Evolutionary conservation across 2,329 filamentous ascomycete species (phyloP), one percentile per base, ranked within the genome.

Genomic region (Sphaerostilbella broomeana): DNA sequence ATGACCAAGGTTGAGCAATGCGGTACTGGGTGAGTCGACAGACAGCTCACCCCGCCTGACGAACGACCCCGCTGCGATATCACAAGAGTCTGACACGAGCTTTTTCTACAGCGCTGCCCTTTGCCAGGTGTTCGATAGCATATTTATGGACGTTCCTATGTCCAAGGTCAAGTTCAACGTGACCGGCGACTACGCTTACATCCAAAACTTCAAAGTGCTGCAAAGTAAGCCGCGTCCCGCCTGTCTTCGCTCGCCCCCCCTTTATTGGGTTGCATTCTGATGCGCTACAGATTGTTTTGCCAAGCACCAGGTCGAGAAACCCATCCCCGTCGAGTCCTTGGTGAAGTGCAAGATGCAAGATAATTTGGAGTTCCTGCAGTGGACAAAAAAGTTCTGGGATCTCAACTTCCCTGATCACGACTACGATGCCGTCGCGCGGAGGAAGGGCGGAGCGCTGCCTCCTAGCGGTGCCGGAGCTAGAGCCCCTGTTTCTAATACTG

Each of bases 261-360:
- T 24, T 35, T 31, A 17, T 18, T 9, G 26, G 18, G 18, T 4
- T 13, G 27, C 13, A 16, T 43, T 11, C 51, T 51, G 19, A 47
- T 38, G 29, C 28, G 41, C 40, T 30, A 4, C 55, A 88, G 90
- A 88, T 63, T 74, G 77, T 49, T 97, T 97, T 60, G 73, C 80
- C 47, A 85, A 84, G 64, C 89, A 97, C 67, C 72, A 80, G 49
- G 76, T 98, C 69, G 89, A 97, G 55, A 88, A 88, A 61, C 83
- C 84, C 19, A 81, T 98, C 53, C 87, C 87, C 44, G 87, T 97
- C 60, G 80, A 95, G 63, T 72, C 76, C 43, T 80, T 98, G 44
- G 79, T 92, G 55, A 98, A 97, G 67, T 98, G 92, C 75, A 95
- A 95, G 73, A 98, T 98, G 90, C 92, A 98, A 75, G 92, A 98